Evolutionary conservation across 495 filamentous ascomycete species (phyloP), one percentile per base, ranked within the genome.

Genomic region (Filosporella fistucella): DNA sequence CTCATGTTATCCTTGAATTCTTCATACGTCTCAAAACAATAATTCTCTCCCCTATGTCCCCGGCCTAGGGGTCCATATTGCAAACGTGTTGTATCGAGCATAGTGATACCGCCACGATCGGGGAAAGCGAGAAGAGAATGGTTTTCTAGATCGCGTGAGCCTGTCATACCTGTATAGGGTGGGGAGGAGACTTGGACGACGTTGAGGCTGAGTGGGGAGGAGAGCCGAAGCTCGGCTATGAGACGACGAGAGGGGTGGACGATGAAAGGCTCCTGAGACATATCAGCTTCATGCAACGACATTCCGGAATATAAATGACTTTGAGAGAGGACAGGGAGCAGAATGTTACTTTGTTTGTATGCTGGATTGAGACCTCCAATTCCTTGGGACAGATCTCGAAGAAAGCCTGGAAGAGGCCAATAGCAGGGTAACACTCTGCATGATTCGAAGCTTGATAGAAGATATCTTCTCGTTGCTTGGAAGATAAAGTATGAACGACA

Each of bases 311-410:
- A n/a, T n/a, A n/a, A n/a, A n/a, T n/a, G n/a, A n/a, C n/a, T n/a
- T n/a, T n/a, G n/a, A n/a, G n/a, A n/a, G n/a, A n/a, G n/a, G n/a
- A n/a, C n/a, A n/a, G n/a, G n/a, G n/a, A n/a, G n/a, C n/a, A n/a
- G n/a, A n/a, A n/a, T n/a, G n/a, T 28, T 42, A 42, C 40, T 16
- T 42, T 25, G 21, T 42, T 30, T 12, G 26, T 16, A 26, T 28
- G 12, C 12, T 42, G 40, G 16, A 42, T 17, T 1, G 23, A 42
- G 5, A 42, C 13, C 6, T 28, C 20, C 25, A 28, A 25, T 14
- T 16, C 23, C 11, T 11, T 13, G 30, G 40, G 40, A 28, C n/a
- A 42, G 4, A 42, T 22, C 3, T 42, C 40, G 12, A 42, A 42
- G 40, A 42, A 42, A 14, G 2, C 11, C 13, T 42, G 40, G 12